These are phyloP conservation scores for Colletotrichum abscissum DNA, from an alignment of 2,329 filamentous ascomycete species.

Conservation along the genomic window DNA sequence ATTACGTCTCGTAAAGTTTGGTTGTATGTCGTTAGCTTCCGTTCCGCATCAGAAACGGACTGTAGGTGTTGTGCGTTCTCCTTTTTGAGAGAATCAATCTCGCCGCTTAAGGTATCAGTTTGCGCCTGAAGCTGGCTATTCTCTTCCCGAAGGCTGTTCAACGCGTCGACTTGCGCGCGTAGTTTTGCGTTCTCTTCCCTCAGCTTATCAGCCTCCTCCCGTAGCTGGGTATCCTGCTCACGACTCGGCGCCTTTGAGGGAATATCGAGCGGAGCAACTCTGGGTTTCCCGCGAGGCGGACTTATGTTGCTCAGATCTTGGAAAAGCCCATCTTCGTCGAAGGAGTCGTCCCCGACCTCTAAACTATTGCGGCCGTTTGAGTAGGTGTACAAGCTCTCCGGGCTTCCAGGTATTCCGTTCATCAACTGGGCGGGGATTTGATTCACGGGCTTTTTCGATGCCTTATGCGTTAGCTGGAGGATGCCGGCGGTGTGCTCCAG, in stretches of 20 bases:
- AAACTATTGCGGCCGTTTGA: conserved; percentile 70
- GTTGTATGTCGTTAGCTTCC: conserved; percentile 76
- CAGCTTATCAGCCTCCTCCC: conserved; percentile 58
- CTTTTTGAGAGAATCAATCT: conserved; percentile 50
- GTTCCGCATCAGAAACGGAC: conserved; percentile 71
- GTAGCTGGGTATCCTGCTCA: conserved; percentile 63
- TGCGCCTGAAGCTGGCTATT: conserved; percentile 45
- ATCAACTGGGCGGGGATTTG: conserved; percentile 47
- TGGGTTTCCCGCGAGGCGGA: conserved; percentile 46
- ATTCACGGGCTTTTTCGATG: conserved; percentile 65
- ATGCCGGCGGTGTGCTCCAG: conserved; percentile 94
- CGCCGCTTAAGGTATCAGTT: conserved; percentile 46
- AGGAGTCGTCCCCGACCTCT: conserved; percentile 68
- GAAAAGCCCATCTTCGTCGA: conserved; percentile 84
- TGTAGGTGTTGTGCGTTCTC: conserved; percentile 54
- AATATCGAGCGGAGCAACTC: conserved; percentile 64
- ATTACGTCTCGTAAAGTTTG: conserved; percentile 74
- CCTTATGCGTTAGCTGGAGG: conserved; percentile 88
- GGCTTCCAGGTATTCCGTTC: conserved; percentile 77
- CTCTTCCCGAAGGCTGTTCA: conserved; percentile 46
- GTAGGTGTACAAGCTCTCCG: conserved; percentile 80
- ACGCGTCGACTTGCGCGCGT: conserved; percentile 44
- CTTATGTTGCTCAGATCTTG: conserved; percentile 60
- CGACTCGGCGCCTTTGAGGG: conserved; percentile 68
- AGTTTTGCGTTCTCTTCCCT: conserved; percentile 59